These are phyloP conservation scores for Suillus paluster DNA, from an alignment of 768 basidiomycete genomes.

Conservation along the genomic window DNA sequence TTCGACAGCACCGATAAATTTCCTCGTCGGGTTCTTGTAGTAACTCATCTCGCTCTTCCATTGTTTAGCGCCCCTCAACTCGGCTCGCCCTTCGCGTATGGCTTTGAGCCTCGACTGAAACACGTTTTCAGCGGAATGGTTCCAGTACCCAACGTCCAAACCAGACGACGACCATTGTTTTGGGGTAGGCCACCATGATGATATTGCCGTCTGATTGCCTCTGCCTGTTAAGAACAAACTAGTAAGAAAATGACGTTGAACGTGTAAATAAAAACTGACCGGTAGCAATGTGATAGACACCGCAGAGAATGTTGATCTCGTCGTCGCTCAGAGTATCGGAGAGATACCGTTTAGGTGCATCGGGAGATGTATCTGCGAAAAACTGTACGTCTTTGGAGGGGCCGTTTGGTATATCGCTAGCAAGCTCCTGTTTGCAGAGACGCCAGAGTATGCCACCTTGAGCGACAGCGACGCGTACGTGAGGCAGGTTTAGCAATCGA, in stretches of 20 bases:
- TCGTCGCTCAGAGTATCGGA: not conserved
- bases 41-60: too few relatives aligned
- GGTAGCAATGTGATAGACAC: not conserved
- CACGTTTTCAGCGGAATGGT: not conserved
- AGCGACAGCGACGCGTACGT: not conserved
- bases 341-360: not conserved
- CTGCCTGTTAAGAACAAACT: not conserved
- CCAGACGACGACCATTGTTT: not conserved
- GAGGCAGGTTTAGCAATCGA: not conserved
- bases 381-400: not conserved
- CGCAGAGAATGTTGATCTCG: not conserved
- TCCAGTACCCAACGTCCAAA: not conserved
- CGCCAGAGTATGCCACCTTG: not conserved
- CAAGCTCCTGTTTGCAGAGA: not conserved
- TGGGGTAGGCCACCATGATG: not conserved
- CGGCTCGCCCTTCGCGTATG: not conserved
- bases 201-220: not conserved
- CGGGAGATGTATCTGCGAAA: not conserved
- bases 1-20: too few relatives aligned
- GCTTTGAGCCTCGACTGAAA: not conserved
- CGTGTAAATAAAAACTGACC: not conserved
- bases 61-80: not conserved
- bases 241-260: not conserved
- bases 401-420: not conserved
- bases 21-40: too few relatives aligned